Conservation (phyloP, 2,329 filamentous ascomycete species). For the Paecilomyces sp. region DNA sequence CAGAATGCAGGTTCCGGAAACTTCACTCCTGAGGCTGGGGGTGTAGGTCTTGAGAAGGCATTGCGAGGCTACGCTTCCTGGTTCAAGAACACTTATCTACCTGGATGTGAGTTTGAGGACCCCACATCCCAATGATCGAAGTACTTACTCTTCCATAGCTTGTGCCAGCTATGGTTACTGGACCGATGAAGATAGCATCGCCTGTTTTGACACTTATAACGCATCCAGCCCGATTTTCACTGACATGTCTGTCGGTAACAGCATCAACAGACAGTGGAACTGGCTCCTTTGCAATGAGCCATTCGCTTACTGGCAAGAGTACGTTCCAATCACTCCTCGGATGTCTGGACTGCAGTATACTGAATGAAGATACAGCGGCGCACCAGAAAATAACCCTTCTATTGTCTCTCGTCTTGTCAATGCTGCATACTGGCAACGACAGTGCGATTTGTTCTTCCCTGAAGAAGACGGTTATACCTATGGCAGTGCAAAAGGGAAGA, state of each 20-base stretch:
- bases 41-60: slow-evolving; percentile 49
- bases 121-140: slow-evolving; percentile 24
- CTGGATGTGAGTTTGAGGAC: slow-evolving; percentile 40
- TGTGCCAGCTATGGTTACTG: slow-evolving; percentile 47
- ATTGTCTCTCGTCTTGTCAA: slow-evolving; percentile 48
- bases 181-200: slow-evolving; percentile 32
- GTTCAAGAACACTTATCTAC: slow-evolving; percentile 41
- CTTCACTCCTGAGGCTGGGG: slow-evolving; percentile 29
- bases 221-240: slow-evolving; percentile 43
- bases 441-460: slow-evolving; percentile 53
- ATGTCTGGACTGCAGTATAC: neutral
- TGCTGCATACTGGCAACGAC: slow-evolving; percentile 47
- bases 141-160: slow-evolving; percentile 18
- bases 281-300: slow-evolving; percentile 61
- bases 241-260: slow-evolving; percentile 43
- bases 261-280: slow-evolving; percentile 47
- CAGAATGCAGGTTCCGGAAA: slow-evolving; percentile 24
- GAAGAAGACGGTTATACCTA: slow-evolving; percentile 43
- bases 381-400: slow-evolving; percentile 37
- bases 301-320: slow-evolving; percentile 52
- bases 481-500: slow-evolving; percentile 41
- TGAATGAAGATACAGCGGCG: slow-evolving; percentile 37
- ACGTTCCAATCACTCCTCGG: slow-evolving; percentile 9
- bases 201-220: slow-evolving; percentile 51
- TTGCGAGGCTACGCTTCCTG: slow-evolving; percentile 50